phyloP scores from a whole-genome alignment of 2,329 filamentous ascomycete species.

The Scopulariopsis brevicaulis region DNA sequence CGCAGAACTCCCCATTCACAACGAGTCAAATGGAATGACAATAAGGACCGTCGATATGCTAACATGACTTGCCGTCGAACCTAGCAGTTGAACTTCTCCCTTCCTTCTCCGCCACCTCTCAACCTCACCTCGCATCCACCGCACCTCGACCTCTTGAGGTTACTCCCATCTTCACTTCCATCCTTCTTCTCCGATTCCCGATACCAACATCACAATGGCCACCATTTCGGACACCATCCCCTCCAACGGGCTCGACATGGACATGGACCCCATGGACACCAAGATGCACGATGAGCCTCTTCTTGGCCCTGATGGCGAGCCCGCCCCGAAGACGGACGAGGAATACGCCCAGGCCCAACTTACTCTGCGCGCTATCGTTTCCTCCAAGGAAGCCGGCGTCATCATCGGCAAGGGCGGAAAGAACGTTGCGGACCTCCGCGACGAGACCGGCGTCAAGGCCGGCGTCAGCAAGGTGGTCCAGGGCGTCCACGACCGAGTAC shows the following conservation, averaged over 20 bases:
- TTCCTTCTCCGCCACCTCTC: neutral
- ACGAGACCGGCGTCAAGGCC: conserved; percentile 95
- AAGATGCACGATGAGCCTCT: conserved; percentile 52
- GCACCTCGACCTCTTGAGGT: neutral
- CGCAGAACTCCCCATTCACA: neutral
- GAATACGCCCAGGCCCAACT: conserved; percentile 90
- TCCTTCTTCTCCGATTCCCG: neutral
- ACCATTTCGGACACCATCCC: conserved; percentile 44
- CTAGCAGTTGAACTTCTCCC: neutral
- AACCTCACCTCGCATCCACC: neutral
- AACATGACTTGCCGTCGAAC: neutral
- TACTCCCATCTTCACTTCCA: neutral
- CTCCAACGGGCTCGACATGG: conserved; percentile 51
- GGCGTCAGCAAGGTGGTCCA: conserved; percentile 98
- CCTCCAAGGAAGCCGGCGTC: conserved; percentile 96
- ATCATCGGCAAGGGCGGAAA: conserved; percentile 99
- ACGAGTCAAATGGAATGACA: neutral
- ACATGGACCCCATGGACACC: conserved; percentile 33
- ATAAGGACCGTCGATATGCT: neutral
- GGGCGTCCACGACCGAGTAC: conserved; percentile 90
- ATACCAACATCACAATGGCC: conserved; percentile 39
- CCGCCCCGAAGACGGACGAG: conserved; percentile 83
- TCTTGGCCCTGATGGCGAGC: conserved; percentile 63
- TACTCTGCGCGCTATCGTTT: conserved; percentile 93
- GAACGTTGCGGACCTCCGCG: conserved; percentile 92